phyloP scores from a whole-genome alignment of 129 eudicot species.

The Pulicaria dysenterica region DNA sequence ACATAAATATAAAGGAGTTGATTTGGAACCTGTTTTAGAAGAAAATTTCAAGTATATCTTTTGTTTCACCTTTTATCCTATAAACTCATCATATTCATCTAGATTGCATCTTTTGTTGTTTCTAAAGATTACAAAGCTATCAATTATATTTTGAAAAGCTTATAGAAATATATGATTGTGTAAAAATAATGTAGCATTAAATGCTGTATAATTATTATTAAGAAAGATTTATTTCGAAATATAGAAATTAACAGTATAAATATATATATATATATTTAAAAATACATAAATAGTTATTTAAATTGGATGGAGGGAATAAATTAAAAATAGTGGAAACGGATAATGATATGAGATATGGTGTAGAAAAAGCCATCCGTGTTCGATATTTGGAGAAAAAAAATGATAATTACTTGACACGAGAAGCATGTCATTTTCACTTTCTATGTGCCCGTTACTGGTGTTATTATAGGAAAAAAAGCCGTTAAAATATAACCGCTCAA shows the following conservation, averaged over 20 bases:
- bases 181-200: too few relatives aligned
- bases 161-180: too few relatives aligned
- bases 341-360: conserved; percentile 30
- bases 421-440: conserved; percentile 22
- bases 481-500: too few relatives aligned
- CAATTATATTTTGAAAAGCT: too few relatives aligned
- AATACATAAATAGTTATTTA: neutral
- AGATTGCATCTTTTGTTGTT: too few relatives aligned
- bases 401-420: conserved; percentile 12
- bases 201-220: too few relatives aligned
- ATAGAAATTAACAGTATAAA: neutral
- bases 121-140: too few relatives aligned
- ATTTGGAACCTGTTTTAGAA: conserved; percentile 31
- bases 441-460: neutral
- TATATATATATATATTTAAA: neutral
- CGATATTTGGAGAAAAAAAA: conserved; percentile 26
- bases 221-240: neutral
- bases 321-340: conserved; percentile 17
- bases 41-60: neutral
- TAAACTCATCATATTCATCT: too few relatives aligned
- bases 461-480: neutral
- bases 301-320: conserved; percentile 17
- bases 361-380: conserved; percentile 26
- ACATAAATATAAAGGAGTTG: too few relatives aligned
- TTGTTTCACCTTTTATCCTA: too few relatives aligned